Percentiles rank a stretch among this genome's conserved stretches.
Conservation (phyloP, 495 filamentous ascomycete genomes). For the Astrothelium subdiscretum region DNA sequence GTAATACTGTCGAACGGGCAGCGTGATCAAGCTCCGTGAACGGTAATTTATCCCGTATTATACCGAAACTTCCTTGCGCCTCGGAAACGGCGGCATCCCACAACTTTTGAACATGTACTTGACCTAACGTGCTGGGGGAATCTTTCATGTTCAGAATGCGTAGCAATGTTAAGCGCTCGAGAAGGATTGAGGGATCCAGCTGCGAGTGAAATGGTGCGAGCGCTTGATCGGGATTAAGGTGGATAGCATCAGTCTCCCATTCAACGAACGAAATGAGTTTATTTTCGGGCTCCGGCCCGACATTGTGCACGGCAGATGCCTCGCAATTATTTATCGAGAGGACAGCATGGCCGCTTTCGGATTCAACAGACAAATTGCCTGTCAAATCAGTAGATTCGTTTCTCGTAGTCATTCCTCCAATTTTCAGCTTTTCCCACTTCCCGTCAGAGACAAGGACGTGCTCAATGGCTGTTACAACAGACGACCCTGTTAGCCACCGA, state of each 20-base stretch:
- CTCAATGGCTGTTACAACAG: neutral
- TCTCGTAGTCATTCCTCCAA: neutral
- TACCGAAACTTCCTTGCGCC: neutral
- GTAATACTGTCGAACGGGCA: neutral
- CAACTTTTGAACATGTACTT: neutral
- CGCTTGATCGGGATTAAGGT: neutral
- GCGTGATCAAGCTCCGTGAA: neutral
- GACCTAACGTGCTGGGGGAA: neutral
- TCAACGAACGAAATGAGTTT: neutral
- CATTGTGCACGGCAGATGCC: neutral
- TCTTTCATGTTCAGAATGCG: neutral
- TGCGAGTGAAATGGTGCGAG: neutral
- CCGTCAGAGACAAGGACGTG: neutral
- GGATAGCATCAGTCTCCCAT: neutral
- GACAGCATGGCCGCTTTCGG: neutral
- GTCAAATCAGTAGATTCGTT: neutral
- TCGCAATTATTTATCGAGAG: no score
- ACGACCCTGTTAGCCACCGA: neutral
- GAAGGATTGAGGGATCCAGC: neutral
- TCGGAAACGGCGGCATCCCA: neutral
- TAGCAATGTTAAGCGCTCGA: neutral
- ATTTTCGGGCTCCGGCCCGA: neutral
- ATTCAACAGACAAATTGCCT: neutral
- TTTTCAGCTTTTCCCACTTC: neutral
- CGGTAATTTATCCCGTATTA: neutral